Conservation (phyloP, 257 asterid species). For the Cordia subcordata region DNA sequence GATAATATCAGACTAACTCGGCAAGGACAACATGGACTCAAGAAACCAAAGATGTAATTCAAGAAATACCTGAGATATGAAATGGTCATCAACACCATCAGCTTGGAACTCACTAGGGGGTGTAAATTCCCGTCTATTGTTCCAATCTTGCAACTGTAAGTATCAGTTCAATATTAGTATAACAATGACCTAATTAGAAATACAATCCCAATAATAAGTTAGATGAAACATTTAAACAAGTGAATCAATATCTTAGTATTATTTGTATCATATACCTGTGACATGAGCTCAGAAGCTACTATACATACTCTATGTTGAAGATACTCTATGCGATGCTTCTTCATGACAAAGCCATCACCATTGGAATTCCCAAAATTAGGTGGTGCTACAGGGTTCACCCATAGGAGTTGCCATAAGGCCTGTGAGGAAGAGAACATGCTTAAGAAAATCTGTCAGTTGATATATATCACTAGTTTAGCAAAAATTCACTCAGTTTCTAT, state of each 20-base stretch:
- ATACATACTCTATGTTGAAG: slow-evolving; percentile 86
- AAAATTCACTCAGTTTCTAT: too few relatives aligned
- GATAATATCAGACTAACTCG: slow-evolving; percentile 15
- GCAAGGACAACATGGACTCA: slow-evolving; percentile 1
- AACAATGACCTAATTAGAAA: slow-evolving; percentile 7
- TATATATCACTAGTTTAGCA: too few relatives aligned
- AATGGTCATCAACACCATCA: slow-evolving; percentile 83
- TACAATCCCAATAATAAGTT: neutral
- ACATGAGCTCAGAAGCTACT: slow-evolving; percentile 88
- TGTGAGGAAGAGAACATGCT: slow-evolving; percentile 21
- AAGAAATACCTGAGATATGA: slow-evolving; percentile 72
- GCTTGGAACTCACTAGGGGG: slow-evolving; percentile 90
- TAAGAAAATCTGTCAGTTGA: slow-evolving; percentile 5
- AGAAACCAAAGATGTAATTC: slow-evolving; percentile 1
- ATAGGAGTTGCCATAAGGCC: slow-evolving; percentile 96
- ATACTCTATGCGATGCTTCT: slow-evolving; percentile 68
- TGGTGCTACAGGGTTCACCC: slow-evolving; percentile 70
- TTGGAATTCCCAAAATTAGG: slow-evolving; percentile 49
- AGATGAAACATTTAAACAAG: neutral
- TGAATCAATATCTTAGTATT: neutral
- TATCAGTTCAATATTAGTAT: slow-evolving; percentile 3
- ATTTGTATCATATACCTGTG: slow-evolving; percentile 56
- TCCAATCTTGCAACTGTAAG: slow-evolving; percentile 95
- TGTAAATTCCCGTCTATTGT: slow-evolving; percentile 83
- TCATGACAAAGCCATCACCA: slow-evolving; percentile 44